Conservation (phyloP, 2,329 filamentous ascomycete genomes). For the Neonectria neomacrospora region DNA sequence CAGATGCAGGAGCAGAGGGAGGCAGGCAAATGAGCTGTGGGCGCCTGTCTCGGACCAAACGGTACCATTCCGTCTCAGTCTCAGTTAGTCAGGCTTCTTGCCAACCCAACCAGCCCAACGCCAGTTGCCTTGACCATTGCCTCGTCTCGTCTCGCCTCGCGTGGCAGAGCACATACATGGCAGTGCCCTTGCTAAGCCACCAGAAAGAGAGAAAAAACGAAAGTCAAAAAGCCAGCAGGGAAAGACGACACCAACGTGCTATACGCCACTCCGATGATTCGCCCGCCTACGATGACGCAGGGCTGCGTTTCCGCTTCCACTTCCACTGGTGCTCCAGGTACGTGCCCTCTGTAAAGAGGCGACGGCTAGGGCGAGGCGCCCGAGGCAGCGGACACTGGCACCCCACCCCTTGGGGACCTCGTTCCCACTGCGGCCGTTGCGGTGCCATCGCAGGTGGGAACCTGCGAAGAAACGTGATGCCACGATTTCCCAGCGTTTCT, state of each 20-base stretch:
- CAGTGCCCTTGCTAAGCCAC: constrained; percentile 5
- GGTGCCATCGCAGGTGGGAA: constrained; percentile 39
- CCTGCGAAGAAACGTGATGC: constrained; percentile 4
- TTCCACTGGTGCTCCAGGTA: too few species aligned
- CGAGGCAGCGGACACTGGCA: constrained; percentile 10
- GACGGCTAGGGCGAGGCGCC: neutral
- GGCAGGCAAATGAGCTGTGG: neutral
- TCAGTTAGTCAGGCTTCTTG: neutral
- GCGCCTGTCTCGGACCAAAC: neutral
- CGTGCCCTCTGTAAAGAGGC: neutral
- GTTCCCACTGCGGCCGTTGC: constrained; percentile 28
- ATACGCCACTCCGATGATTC: constrained; percentile 14
- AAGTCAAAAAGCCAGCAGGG: constrained; percentile 2
- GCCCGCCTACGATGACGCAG: constrained; percentile 3
- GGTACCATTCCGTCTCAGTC: neutral
- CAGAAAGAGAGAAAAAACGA: neutral
- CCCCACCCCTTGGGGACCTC: constrained; percentile 1
- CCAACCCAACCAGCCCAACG: neutral
- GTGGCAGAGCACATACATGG: constrained; percentile 18
- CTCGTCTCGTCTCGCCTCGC: constrained; percentile 20
- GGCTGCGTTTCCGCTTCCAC: neutral
- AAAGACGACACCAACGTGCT: neutral
- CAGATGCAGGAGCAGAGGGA: neutral
- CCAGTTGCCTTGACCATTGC: constrained; percentile 16
- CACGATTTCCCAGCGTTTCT: constrained; percentile 27